Conservation (phyloP, 2,329 filamentous ascomycete species). For the Diplodia corticola region DNA sequence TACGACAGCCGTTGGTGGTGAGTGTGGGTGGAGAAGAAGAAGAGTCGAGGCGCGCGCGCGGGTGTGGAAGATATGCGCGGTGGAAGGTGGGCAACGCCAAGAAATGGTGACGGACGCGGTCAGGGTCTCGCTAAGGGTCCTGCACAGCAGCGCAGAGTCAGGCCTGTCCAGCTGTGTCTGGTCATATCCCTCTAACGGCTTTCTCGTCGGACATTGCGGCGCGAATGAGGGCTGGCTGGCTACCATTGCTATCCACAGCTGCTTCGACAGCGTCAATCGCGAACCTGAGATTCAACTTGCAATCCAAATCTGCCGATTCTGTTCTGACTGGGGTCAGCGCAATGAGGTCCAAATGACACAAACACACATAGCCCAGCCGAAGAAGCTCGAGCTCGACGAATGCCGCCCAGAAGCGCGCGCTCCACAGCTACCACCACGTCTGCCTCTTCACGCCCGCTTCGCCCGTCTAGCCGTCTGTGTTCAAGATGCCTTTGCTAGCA, state of each 20-base stretch:
- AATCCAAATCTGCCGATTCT: not conserved
- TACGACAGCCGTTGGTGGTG: too few species aligned
- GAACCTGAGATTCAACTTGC: not conserved
- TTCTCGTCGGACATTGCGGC: too few species aligned
- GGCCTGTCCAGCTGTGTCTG: not conserved
- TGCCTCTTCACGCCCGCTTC: conserved; percentile 52
- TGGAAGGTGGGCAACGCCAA: not conserved
- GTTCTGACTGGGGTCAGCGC: not conserved
- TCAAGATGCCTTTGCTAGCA: conserved; percentile 68
- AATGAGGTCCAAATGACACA: not conserved
- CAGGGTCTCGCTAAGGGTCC: not conserved
- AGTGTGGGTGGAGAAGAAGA: not conserved
- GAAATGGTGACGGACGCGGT: not conserved
- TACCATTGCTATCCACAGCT: not conserved
- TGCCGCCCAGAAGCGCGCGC: conserved; percentile 75
- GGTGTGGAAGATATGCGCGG: not conserved
- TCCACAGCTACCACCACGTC: conserved; percentile 66
- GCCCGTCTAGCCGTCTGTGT: conserved; percentile 47
- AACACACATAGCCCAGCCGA: conserved; percentile 51
- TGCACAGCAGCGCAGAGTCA: not conserved
- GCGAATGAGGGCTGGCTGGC: not conserved
- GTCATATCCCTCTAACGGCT: not conserved
- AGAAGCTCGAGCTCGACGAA: conserved; percentile 77
- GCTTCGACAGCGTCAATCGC: not conserved
- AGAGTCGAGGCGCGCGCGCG: not conserved